phyloP scores from a whole-genome alignment of 768 basidiomycete species.

The Rhodosporidiobolus odoratus region DNA sequence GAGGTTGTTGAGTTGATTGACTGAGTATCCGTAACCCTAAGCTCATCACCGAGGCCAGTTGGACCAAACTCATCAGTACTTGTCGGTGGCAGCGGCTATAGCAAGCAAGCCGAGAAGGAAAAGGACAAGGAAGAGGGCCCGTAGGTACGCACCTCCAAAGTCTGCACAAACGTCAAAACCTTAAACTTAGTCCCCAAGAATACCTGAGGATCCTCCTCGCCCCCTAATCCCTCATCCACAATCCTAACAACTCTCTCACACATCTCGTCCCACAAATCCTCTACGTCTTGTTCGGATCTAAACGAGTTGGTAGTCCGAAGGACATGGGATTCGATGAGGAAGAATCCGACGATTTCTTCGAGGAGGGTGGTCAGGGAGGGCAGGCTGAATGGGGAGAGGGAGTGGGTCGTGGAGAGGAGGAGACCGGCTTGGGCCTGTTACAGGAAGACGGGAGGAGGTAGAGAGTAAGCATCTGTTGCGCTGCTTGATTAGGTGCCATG shows the following conservation, averaged over 20 bases:
- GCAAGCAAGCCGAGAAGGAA: not conserved
- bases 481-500: no score
- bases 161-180: constrained; percentile 79
- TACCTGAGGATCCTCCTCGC: constrained; percentile 70
- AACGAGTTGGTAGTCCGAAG: constrained; percentile 77
- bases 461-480: not conserved
- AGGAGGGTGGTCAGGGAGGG: constrained; percentile 64
- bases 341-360: constrained; percentile 93
- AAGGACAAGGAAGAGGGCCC: constrained; percentile 6
- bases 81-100: no score
- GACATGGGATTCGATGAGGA: constrained; percentile 91
- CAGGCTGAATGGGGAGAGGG: constrained; percentile 44
- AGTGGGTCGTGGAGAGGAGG: constrained; percentile 60
- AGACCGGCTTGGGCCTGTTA: constrained; percentile 89
- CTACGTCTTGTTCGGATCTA: constrained; percentile 82
- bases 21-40: constrained; percentile 84
- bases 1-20: constrained; percentile 71
- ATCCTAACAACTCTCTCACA: constrained; percentile 66
- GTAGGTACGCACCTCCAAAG: constrained; percentile 64
- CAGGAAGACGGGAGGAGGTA: not conserved
- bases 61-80: not conserved
- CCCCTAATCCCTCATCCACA: constrained; percentile 65
- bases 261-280: constrained; percentile 89
- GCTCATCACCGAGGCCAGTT: not conserved
- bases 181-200: constrained; percentile 79